Evolutionary conservation across 2,329 filamentous ascomycete species (phyloP).

Genomic region (Cryphonectria japonica): DNA sequence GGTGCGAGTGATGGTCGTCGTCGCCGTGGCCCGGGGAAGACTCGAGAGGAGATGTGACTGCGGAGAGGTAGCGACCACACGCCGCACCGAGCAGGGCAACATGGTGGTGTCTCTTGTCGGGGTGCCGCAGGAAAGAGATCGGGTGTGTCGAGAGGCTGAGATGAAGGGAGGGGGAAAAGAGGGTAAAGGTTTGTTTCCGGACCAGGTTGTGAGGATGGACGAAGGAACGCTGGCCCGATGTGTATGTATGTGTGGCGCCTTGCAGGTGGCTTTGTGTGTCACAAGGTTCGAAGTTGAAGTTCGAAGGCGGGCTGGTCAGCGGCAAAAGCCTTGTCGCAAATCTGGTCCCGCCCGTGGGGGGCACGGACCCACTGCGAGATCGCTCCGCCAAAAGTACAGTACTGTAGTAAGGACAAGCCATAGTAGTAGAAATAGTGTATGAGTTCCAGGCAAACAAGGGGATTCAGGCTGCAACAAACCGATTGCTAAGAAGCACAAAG

Average conservation of each 20-base stretch:
- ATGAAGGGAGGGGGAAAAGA: not conserved
- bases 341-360: not conserved
- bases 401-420: not conserved
- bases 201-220: slow-evolving; percentile 19
- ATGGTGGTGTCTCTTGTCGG: slow-evolving; percentile 45
- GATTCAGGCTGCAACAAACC: not conserved
- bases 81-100: slow-evolving; percentile 61
- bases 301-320: slow-evolving; percentile 23
- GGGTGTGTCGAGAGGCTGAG: not conserved
- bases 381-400: not conserved
- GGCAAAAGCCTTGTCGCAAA: slow-evolving; percentile 29
- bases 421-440: not conserved
- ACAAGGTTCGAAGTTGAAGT: slow-evolving; percentile 23
- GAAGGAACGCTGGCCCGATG: slow-evolving; percentile 19
- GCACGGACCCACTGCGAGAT: slow-evolving; percentile 13
- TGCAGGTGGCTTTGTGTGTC: slow-evolving; percentile 18
- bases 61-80: slow-evolving; percentile 53
- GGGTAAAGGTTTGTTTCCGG: not conserved
- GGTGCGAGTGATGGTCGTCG: slow-evolving; percentile 41
- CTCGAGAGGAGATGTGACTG: slow-evolving; percentile 50
- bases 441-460: not conserved
- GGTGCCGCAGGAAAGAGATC: not conserved
- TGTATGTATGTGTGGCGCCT: slow-evolving; percentile 10
- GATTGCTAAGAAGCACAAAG: not conserved
- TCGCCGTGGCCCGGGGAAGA: slow-evolving; percentile 43